Base-by-base conservation (phyloP, 495 filamentous ascomycete species). In the Lasiosphaeria hispida region DNA sequence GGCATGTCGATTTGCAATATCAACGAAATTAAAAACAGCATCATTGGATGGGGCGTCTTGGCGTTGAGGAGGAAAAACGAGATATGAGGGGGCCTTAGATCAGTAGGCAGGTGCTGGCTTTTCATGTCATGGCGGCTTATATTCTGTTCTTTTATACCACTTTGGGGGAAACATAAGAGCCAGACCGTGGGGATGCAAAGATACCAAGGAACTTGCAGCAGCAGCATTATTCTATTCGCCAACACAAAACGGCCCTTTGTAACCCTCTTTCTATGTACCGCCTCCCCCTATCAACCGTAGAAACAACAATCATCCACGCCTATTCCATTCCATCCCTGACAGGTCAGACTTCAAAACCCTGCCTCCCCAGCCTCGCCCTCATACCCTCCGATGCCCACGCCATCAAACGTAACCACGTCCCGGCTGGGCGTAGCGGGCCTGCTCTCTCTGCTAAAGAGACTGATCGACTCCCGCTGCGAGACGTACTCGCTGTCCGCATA, bases 401-500 rank as follows among this genome's bases (percentile, higher is more conserved):
- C 45, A 10, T 57, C 54, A 33, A 48, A 45, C 49, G 49, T 44
- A 14, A 58, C 52, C n/a, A 30, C 23, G 5, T 72, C 72, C 8
- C 63, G 51, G 18, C 67, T 66, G 10, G 76, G 77, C 51, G 73
- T 76, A 3, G 61, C 70, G 14, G 76, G 71, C 50, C 75, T 59
- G 47, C 73, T 77, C 48, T 75, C 72, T 39, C 59, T 57, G 15
- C 55, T 64, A 41, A 91, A 87, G 57, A 96, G 87, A 14, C 90
- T 89, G 39, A 96, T 87, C 63, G 93, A 95, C 72, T 95, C 91
- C 55, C 91, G 80, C 62, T 91, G 75, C 7, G 93, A 93, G 42
- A 98, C 89, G 78, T 97, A 96, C 72, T 97, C 91, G 57, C 88
- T 92, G 65, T 97, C 92, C 33, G 92, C 87, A 77, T 96, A 98